Conservation (phyloP, 768 basidiomycete species). For the Gloeostereum incarnatum region DNA sequence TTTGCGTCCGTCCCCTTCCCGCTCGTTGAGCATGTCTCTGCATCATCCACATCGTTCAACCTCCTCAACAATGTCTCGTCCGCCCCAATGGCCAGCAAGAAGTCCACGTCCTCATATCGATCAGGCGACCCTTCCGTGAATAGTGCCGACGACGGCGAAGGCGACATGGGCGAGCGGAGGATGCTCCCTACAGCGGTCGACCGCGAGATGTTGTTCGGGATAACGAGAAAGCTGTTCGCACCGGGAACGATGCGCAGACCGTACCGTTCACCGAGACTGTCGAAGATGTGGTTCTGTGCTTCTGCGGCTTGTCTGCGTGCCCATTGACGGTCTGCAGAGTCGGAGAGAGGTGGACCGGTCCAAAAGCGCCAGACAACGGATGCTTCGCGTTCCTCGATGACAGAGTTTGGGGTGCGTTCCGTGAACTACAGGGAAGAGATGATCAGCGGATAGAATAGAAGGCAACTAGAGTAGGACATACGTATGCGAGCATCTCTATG, state of each 20-base stretch:
- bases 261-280: conserved; percentile 77
- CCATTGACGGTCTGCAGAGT: conserved; percentile 63
- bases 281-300: conserved; percentile 89
- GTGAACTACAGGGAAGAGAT: conserved; percentile 48
- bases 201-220: conserved; percentile 77
- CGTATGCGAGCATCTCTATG: conserved; percentile 78
- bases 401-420: conserved; percentile 81
- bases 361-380: conserved; percentile 84
- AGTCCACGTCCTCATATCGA: conserved; percentile 35
- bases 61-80: conserved; percentile 75
- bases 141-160: not conserved
- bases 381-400: conserved; percentile 76
- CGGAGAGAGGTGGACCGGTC: conserved; percentile 39
- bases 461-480: conserved; percentile 26
- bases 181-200: conserved; percentile 81
- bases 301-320: conserved; percentile 82
- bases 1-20: conserved; percentile 71
- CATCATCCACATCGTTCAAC: conserved; percentile 63
- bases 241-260: conserved; percentile 80
- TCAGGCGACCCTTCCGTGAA: conserved; percentile 13
- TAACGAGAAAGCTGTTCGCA: conserved; percentile 68
- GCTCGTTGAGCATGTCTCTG: conserved; percentile 66
- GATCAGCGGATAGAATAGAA: conserved; percentile 2
- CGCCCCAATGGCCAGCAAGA: conserved; percentile 56
- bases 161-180: conserved; percentile 15